phyloP scores from a whole-genome alignment of 2,329 filamentous ascomycete genomes.

The Raffaelea arxii region DNA sequence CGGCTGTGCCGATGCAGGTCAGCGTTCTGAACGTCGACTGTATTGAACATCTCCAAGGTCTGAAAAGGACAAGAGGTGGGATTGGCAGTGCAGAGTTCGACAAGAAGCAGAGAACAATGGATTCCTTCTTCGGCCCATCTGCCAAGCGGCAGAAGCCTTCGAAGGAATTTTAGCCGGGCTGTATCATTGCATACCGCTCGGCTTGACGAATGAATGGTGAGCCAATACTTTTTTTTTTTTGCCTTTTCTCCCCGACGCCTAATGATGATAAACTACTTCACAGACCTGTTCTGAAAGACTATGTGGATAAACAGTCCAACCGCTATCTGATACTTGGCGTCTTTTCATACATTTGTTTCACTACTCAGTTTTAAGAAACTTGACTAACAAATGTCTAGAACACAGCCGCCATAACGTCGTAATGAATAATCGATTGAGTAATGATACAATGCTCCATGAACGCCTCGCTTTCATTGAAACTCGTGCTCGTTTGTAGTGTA shows the following conservation, averaged over 20 bases:
- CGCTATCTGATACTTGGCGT: constrained; percentile 59
- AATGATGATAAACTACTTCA: constrained; percentile 67
- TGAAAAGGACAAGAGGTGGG: constrained; percentile 73
- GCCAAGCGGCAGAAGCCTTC: constrained; percentile 42
- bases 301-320: constrained; percentile 73
- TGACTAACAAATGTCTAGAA: too few species aligned
- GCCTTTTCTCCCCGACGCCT: constrained; percentile 17
- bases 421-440: too few species aligned
- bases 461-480: too few species aligned
- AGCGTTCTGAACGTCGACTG: constrained; percentile 56
- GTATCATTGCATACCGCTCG: too few species aligned
- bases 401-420: too few species aligned
- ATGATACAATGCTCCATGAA: too few species aligned
- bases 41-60: constrained; percentile 57
- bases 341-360: neutral
- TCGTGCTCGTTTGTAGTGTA: too few species aligned
- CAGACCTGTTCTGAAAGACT: constrained; percentile 73
- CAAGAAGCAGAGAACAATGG: constrained; percentile 62
- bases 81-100: constrained; percentile 74
- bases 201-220: too few species aligned
- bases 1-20: constrained; percentile 13
- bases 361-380: too few species aligned
- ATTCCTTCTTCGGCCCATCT: constrained; percentile 55
- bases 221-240: constrained; percentile 10
- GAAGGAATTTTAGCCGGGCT: too few species aligned